A percentile compares a stretch with the other conserved stretches of the same genome.
These are phyloP conservation scores for Hypoxylon rickii DNA, from an alignment of 495 filamentous ascomycete species.

Conservation along the genomic window DNA sequence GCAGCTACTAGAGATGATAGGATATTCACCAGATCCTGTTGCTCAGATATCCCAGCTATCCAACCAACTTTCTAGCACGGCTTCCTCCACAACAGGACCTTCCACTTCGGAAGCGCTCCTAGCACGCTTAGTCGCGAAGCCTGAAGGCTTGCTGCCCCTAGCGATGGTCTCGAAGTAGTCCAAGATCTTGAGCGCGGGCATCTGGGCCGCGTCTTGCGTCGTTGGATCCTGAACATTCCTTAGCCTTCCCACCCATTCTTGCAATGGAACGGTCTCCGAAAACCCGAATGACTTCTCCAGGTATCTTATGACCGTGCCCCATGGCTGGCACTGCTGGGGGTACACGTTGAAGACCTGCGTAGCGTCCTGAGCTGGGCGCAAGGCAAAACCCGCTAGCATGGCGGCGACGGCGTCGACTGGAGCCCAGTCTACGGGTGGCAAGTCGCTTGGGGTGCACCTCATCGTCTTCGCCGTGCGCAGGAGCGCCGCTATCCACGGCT, in stretches of 20 bases:
- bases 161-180: slow-evolving; percentile 6
- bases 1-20: no score
- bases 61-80: neutral
- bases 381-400: slow-evolving; percentile 20
- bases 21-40: no score
- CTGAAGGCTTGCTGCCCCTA: neutral
- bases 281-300: neutral
- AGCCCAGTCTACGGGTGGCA: slow-evolving; percentile 35
- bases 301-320: neutral
- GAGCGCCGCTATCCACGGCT: slow-evolving; percentile 36
- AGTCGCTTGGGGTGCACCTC: slow-evolving; percentile 10
- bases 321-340: neutral
- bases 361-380: neutral
- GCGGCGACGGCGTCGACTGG: slow-evolving; percentile 36
- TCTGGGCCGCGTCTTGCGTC: neutral
- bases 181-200: slow-evolving; percentile 16
- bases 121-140: neutral
- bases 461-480: slow-evolving; percentile 25
- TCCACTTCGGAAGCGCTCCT: neutral
- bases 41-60: slow-evolving; percentile 1
- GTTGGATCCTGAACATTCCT: neutral
- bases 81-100: neutral
- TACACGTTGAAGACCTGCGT: slow-evolving; percentile 16
- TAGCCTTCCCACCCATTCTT: slow-evolving; percentile 10
- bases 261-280: neutral